phyloP scores from a whole-genome alignment of 1,139 yeast species.

The Kodamaea alishanica region DNA sequence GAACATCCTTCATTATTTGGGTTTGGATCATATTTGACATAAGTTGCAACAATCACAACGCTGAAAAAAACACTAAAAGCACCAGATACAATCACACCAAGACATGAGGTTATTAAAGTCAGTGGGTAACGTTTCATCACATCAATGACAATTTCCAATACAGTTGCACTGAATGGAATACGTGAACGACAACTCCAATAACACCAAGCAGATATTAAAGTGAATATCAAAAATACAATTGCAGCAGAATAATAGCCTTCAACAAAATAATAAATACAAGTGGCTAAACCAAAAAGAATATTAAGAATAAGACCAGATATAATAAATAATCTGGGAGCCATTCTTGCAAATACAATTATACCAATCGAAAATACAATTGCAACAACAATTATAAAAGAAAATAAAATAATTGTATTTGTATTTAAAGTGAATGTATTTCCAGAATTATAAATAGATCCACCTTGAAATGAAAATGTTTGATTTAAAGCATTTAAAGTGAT shows the following conservation, averaged over 20 bases:
- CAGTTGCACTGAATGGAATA: conserved; percentile 71
- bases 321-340: conserved; percentile 66
- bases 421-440: conserved; percentile 57
- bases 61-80: conserved; percentile 65
- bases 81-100: conserved; percentile 65
- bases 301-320: conserved; percentile 66
- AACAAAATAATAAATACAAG: conserved; percentile 68
- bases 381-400: conserved; percentile 62
- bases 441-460: conserved; percentile 62
- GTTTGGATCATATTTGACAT: conserved; percentile 62
- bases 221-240: conserved; percentile 63
- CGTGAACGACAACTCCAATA: conserved; percentile 72
- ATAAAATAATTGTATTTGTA: conserved; percentile 68
- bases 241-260: conserved; percentile 73
- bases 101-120: conserved; percentile 55
- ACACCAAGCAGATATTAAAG: conserved; percentile 62
- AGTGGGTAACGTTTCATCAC: conserved; percentile 73
- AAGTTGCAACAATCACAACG: conserved; percentile 66
- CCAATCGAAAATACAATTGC: conserved; percentile 56
- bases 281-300: conserved; percentile 65
- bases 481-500: conserved; percentile 65
- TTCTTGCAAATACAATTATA: conserved; percentile 58
- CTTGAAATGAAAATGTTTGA: conserved; percentile 50
- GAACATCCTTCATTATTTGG: conserved; percentile 33
- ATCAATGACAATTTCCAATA: conserved; percentile 68